Evolutionary conservation across 805 yeast genomes (phyloP), one percentile per base, ranked within the genome.

Genomic region (Ogataea ramenticola): DNA sequence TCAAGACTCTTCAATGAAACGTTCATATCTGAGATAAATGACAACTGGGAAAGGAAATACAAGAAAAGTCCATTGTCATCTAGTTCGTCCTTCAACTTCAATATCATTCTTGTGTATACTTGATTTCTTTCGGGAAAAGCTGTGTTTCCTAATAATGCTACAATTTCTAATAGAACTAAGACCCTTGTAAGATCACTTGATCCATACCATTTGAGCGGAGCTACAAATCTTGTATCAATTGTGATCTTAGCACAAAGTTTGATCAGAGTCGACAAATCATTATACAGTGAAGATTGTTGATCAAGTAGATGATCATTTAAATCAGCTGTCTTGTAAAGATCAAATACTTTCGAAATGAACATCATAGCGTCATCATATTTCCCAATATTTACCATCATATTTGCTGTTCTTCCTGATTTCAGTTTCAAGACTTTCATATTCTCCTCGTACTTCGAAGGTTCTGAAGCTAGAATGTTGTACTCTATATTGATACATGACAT

Each of bases 321-420:
- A 16, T 12, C 4, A 27, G 46, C 6, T 10, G 33, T 38, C 38
- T 50, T 54, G 36, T 50, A 57, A n/a, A 49, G 46, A 7, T 42
- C 39, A 34, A 57, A 46, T 12, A 46, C 46, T 24, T 51, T 53
- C 3, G 53, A 41, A 17, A 59, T 43, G 34, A 59, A 49, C 17
- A 40, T 37, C 15, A 46, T 40, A 2, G 59, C 48, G 10, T 51
- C 53, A 1, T 48, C 47, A 42, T 41, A 50, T 1, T 42, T 37
- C 3, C 43, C 21, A 4, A 44, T 33, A 31, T 60, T 65, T 11
- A 53, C 42, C n/a, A 64, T 49, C 33, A 58, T 31, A 39, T 58
- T 68, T n/a, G 54, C 43, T 10, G 67, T 56, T 46, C 68, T 63
- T 38, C 60, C 68, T 21, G 62, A 55, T 49, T 70, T 72, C 3